These are phyloP conservation scores for Lavandula angustifolia DNA, from an alignment of 257 asterid genomes.

Conservation along the genomic window DNA sequence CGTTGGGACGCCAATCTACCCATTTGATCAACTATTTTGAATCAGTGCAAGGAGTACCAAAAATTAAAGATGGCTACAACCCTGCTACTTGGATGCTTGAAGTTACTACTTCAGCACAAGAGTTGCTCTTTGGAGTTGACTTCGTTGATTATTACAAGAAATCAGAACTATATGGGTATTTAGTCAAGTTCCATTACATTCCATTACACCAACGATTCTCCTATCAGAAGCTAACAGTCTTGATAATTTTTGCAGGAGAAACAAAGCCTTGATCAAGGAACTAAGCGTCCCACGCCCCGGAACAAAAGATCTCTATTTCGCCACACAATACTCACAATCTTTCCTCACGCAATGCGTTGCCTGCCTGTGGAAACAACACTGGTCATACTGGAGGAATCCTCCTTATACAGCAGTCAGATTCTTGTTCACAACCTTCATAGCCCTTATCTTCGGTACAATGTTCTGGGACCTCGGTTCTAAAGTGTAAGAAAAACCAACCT, in stretches of 20 bases:
- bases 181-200: background rate
- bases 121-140: slow-evolving; percentile 48
- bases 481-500: slow-evolving; percentile 42
- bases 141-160: slow-evolving; percentile 47
- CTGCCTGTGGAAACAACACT: slow-evolving; percentile 87
- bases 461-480: slow-evolving; percentile 79
- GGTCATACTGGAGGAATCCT: slow-evolving; percentile 87
- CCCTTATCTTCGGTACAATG: slow-evolving; percentile 72
- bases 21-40: slow-evolving; percentile 53
- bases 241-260: slow-evolving; percentile 49
- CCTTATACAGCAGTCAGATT: slow-evolving; percentile 80
- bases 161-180: slow-evolving; percentile 52
- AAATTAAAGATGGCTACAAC: slow-evolving; percentile 61
- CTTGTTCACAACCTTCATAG: slow-evolving; percentile 62
- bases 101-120: slow-evolving; percentile 59
- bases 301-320: slow-evolving; percentile 58
- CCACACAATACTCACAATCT: slow-evolving; percentile 63
- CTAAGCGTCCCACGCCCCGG: slow-evolving; percentile 70
- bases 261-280: slow-evolving; percentile 64
- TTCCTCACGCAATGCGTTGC: slow-evolving; percentile 71
- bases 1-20: slow-evolving; percentile 51
- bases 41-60: slow-evolving; percentile 47
- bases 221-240: background rate
- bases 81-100: slow-evolving; percentile 83
- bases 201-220: background rate